These are phyloP conservation scores for Fusarium burgessii DNA, from an alignment of 2,329 filamentous ascomycete species.

Conservation along the genomic window DNA sequence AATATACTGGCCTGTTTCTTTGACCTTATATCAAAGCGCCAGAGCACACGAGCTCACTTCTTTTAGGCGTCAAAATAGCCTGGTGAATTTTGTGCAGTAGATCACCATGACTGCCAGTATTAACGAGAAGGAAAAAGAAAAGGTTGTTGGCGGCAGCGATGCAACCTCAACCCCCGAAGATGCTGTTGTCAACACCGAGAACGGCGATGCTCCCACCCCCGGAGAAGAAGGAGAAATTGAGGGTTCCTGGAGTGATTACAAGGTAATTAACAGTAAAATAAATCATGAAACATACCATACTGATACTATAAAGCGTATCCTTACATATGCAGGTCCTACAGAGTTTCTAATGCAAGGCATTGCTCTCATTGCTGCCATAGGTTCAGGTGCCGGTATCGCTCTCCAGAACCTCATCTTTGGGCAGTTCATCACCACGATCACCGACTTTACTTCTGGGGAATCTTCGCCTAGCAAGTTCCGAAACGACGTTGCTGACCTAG, in stretches of 20 bases:
- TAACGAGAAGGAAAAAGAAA: conserved; percentile 34
- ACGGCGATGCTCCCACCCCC: conserved; percentile 2
- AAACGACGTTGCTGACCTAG: conserved; percentile 47
- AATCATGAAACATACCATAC: not conserved
- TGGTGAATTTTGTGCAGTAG: not conserved
- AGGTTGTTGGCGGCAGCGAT: conserved; percentile 6
- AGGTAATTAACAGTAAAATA: conserved; percentile 15
- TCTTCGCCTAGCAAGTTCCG: conserved; percentile 47
- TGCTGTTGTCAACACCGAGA: conserved; percentile 7
- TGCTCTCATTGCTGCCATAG: conserved; percentile 50
- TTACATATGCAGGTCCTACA: conserved; percentile 45
- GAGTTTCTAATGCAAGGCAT: conserved; percentile 48
- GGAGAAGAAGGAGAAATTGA: conserved; percentile 31
- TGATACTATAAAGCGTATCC: conserved; percentile 48
- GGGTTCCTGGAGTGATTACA: conserved; percentile 41
- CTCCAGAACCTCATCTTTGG: conserved; percentile 56
- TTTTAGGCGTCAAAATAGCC: not conserved
- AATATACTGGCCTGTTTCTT: conserved; percentile 6
- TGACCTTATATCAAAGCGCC: conserved; percentile 1
- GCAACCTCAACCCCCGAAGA: conserved; percentile 22
- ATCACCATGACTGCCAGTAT: conserved; percentile 28
- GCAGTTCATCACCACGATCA: conserved; percentile 52
- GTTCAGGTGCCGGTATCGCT: conserved; percentile 54
- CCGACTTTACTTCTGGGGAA: conserved; percentile 48
- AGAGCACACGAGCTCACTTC: not conserved